Conservation (phyloP, 2,329 filamentous ascomycete species). For the Colletotrichum trifolii region DNA sequence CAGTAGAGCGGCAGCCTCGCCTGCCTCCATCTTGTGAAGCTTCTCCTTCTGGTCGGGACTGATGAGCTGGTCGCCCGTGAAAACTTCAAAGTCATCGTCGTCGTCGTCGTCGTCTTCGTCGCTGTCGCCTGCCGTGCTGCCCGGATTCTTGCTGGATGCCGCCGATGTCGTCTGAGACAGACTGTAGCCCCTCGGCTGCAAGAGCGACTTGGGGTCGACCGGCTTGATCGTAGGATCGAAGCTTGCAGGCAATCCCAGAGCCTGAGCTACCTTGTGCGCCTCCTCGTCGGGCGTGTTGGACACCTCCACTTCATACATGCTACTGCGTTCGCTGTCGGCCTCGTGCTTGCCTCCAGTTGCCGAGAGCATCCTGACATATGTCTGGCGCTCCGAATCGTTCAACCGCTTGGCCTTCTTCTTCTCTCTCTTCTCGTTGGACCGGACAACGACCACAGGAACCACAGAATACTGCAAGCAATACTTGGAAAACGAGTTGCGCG, state of each 20-base stretch:
- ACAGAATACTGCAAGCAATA: slow-evolving; percentile 95
- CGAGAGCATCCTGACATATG: slow-evolving; percentile 82
- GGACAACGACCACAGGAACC: slow-evolving; percentile 91
- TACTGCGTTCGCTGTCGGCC: slow-evolving; percentile 65
- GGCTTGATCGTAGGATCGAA: slow-evolving; percentile 75
- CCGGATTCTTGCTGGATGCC: slow-evolving; percentile 11
- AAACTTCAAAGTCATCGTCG: slow-evolving; percentile 56
- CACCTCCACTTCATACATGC: slow-evolving; percentile 65
- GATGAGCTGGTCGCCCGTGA: slow-evolving; percentile 52
- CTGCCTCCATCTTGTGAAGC: slow-evolving; percentile 70
- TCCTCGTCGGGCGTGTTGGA: slow-evolving; percentile 69
- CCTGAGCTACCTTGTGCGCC: slow-evolving; percentile 72
- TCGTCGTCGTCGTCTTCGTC: slow-evolving; percentile 57
- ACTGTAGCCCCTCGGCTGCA: slow-evolving; percentile 36
- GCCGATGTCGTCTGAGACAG: slow-evolving; percentile 18
- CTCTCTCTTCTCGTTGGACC: slow-evolving; percentile 85
- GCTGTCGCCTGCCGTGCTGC: slow-evolving; percentile 48
- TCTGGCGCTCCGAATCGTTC: slow-evolving; percentile 79
- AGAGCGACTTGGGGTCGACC: slow-evolving; percentile 49
- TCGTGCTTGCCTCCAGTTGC: slow-evolving; percentile 68
- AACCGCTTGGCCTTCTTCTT: slow-evolving; percentile 90
- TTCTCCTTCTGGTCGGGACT: slow-evolving; percentile 63
- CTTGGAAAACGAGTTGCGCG: slow-evolving; percentile 86
- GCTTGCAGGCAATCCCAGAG: slow-evolving; percentile 69
- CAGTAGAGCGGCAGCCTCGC: slow-evolving; percentile 64